These are phyloP conservation scores for Odontarrhena argentea DNA, from an alignment of 345 rosid genomes.

Conservation along the genomic window DNA sequence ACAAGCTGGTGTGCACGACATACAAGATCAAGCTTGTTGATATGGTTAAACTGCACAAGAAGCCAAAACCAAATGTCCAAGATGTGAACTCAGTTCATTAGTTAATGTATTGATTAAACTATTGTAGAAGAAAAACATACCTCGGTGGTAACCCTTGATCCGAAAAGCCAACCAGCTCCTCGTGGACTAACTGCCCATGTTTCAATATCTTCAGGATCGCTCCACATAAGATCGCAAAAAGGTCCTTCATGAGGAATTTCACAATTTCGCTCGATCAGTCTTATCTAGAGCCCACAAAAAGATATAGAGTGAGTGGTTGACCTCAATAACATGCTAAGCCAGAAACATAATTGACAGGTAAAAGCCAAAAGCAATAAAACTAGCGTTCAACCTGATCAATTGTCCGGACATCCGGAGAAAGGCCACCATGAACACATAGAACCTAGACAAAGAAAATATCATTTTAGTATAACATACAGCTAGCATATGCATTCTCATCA, in stretches of 20 bases:
- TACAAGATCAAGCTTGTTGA: slow-evolving; percentile 91
- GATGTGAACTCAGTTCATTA: slow-evolving; percentile 14
- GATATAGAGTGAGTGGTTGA: slow-evolving; percentile 26
- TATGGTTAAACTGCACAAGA: slow-evolving; percentile 78
- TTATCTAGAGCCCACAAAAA: slow-evolving; percentile 57
- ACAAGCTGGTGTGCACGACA: slow-evolving; percentile 99
- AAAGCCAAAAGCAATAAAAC: slow-evolving; percentile 12
- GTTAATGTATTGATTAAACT: background rate
- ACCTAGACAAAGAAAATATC: slow-evolving; percentile 50
- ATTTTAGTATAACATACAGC: slow-evolving; percentile 18
- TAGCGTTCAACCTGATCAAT: slow-evolving; percentile 76
- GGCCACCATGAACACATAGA: slow-evolving; percentile 99
- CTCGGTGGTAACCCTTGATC: slow-evolving; percentile 98
- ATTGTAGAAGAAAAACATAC: slow-evolving; percentile 38
- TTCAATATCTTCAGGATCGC: slow-evolving; percentile 99
- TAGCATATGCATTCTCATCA: background rate
- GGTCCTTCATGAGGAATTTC: slow-evolving; percentile 99
- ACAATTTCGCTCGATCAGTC: slow-evolving; percentile 91
- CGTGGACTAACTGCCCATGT: slow-evolving; percentile 99
- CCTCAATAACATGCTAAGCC: slow-evolving; percentile 19
- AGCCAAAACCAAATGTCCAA: slow-evolving; percentile 21
- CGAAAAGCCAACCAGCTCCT: slow-evolving; percentile 99
- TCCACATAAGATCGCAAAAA: slow-evolving; percentile 99
- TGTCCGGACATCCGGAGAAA: slow-evolving; percentile 96
- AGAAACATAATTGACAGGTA: slow-evolving; percentile 2